Base-by-base conservation (phyloP, 805 yeast species). In the Myxozyma udenii region DNA sequence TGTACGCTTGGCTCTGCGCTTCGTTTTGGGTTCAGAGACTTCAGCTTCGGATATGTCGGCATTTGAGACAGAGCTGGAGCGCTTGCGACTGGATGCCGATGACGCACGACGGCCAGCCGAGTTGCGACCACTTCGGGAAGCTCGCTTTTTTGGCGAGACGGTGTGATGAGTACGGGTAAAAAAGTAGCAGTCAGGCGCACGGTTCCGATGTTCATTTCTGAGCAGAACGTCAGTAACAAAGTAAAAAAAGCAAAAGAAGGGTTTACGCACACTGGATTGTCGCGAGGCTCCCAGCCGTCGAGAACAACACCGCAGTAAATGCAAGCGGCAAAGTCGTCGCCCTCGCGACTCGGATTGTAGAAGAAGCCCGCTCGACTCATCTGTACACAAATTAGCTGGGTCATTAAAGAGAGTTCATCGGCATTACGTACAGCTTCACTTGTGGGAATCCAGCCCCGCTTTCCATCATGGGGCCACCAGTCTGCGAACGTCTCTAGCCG, bases 271-370 rank as follows among this genome's bases (percentile, higher is more conserved):
- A 74, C 52, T 0, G 90, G 91, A 51, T 77, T 80, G 66, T 87
- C 93, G 1, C 70, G 74, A 1, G 67, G 64, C 51, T 78, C 85
- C 95, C 95, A 86, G 2, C 88, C 89, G 47, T 84, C 85, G 14
- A 79, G 68, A 0, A 83, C 76, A 18, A 77, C 69, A 9, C 78
- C 78, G 66, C 95, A 86, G 62, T 79, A 79, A 57, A 78, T 71
- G 64, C 95, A 86, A 2, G 78, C 70, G 1, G 80, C 80, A 24
- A 77, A 73, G 63, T 82, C 85, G 46, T 76, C 80, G 33, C 70
- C 71, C 7, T 36, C 62, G 2, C 71, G 68, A 24, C 64, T 56
- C 1, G 87, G 85, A 9, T 73, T 69, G 62, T 76, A 82, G 55
- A 74, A 80, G 62, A 86, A 84, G 0, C 95, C 95, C 30, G 81